These are phyloP conservation scores for Liriodendron chinense DNA, from an alignment of 164 flowering plant genomes.

Conservation along the genomic window DNA sequence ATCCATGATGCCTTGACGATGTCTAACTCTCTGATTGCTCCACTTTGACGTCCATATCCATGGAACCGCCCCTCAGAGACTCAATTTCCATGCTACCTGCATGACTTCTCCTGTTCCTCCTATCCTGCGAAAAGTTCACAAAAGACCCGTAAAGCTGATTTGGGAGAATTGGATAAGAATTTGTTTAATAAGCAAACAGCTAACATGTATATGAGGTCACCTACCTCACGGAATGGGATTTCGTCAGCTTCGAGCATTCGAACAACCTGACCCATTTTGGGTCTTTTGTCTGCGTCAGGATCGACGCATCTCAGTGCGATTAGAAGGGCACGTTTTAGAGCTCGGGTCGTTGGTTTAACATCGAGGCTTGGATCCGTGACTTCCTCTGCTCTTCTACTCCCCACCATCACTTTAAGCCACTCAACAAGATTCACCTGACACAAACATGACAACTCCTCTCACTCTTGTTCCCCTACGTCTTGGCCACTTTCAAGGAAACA, in stretches of 20 bases:
- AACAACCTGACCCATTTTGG: conserved; percentile 39
- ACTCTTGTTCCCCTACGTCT: neutral
- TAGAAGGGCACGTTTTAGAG: conserved; percentile 40
- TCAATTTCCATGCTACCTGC: conserved; percentile 66
- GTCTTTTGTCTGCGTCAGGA: conserved; percentile 47
- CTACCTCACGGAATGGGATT: conserved; percentile 35
- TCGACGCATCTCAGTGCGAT: conserved; percentile 47
- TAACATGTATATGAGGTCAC: neutral
- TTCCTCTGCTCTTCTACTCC: conserved; percentile 37
- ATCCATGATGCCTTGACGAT: neutral
- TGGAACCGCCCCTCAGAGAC: conserved; percentile 38
- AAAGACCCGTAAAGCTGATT: neutral
- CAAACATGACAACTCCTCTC: neutral
- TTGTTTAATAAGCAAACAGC: neutral
- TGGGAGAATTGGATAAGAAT: neutral
- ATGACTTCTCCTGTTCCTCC: conserved; percentile 60
- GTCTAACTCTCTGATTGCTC: conserved; percentile 30
- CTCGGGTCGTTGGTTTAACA: conserved; percentile 33
- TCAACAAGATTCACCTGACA: conserved; percentile 50
- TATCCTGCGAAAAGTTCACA: conserved; percentile 42
- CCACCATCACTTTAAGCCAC: conserved; percentile 54
- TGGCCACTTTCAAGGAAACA: neutral
- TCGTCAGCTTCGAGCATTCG: conserved; percentile 42
- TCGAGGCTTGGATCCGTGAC: conserved; percentile 41
- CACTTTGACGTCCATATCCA: conserved; percentile 33